phyloP scores from a whole-genome alignment of 2,329 filamentous ascomycete species.

The Cytospora paraplurivora region DNA sequence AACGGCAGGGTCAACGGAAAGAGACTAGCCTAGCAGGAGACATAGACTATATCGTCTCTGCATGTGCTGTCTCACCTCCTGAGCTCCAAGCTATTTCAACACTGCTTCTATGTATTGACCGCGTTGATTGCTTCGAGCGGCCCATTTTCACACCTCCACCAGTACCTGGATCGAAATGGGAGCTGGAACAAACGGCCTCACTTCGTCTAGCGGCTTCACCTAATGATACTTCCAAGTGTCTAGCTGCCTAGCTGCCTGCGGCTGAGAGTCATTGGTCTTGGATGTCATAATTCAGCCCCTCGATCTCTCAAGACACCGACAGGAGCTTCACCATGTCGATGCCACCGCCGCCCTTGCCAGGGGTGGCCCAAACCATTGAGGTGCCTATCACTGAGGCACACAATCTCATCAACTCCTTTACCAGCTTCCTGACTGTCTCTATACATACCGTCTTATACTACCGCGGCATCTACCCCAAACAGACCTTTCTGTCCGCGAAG shows the following conservation, averaged over 20 bases:
- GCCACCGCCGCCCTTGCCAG: slow-evolving; percentile 21
- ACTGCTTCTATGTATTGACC: not conserved
- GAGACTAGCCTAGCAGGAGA: not conserved
- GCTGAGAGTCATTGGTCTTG: not conserved
- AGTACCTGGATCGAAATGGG: not conserved
- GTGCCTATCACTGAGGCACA: slow-evolving; percentile 48
- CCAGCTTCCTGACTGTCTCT: slow-evolving; percentile 77
- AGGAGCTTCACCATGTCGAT: slow-evolving; percentile 24
- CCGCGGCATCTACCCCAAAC: slow-evolving; percentile 73
- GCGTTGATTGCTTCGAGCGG: not conserved
- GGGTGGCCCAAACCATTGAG: slow-evolving; percentile 23
- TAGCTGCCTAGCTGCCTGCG: slow-evolving; percentile 1
- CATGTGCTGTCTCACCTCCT: not conserved
- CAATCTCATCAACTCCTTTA: slow-evolving; percentile 69
- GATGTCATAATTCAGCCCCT: not conserved
- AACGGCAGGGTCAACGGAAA: not conserved
- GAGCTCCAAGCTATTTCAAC: not conserved
- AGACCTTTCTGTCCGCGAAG: slow-evolving; percentile 76
- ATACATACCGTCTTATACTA: slow-evolving; percentile 87
- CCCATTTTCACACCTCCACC: not conserved
- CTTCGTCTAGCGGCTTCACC: not conserved
- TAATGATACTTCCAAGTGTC: not conserved
- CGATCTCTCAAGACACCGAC: not conserved
- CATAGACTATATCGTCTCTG: not conserved
- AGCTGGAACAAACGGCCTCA: not conserved